Percentiles rank a stretch among this genome's conserved stretches.
Evolutionary conservation across 305 asterid species (phyloP).

Genomic region (Fraxinus platypoda): DNA sequence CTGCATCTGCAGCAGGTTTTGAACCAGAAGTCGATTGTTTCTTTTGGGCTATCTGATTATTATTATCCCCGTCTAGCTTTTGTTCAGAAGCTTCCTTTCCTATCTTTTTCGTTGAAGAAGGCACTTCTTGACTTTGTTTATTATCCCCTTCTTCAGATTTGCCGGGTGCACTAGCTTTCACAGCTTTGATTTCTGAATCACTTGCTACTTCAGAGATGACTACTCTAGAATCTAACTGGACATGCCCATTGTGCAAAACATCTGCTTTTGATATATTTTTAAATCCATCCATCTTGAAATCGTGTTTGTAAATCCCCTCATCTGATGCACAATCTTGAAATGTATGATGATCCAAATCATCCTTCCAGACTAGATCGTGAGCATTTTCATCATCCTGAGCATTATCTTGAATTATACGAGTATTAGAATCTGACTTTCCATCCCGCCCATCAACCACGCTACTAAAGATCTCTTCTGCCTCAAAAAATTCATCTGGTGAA

Average conservation of each 20-base stretch:
- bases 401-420: conserved; percentile 37
- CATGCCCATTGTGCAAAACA: conserved; percentile 29
- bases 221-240: conserved; percentile 26
- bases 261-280: conserved; percentile 25
- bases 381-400: conserved; percentile 39
- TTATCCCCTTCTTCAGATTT: conserved; percentile 45
- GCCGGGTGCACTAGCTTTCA: conserved; percentile 25
- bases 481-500: conserved; percentile 85
- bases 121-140: conserved; percentile 40
- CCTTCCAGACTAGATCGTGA: conserved; percentile 50
- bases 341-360: conserved; percentile 58
- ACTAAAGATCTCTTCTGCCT: conserved; percentile 96
- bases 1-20: conserved; percentile 49
- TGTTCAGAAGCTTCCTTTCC: conserved; percentile 54
- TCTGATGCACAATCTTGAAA: conserved; percentile 84
- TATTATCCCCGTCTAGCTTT: conserved; percentile 41
- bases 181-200: conserved; percentile 31
- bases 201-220: conserved; percentile 33
- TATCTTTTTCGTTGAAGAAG: conserved; percentile 32
- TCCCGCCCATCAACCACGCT: conserved; percentile 61
- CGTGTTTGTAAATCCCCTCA: conserved; percentile 50
- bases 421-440: conserved; percentile 56
- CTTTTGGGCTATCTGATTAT: conserved; percentile 43
- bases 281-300: conserved; percentile 25
- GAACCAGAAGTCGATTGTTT: conserved; percentile 39